Evolutionary conservation across 805 yeast genomes (phyloP).

Genomic region (Metschnikowia cerradonensis): DNA sequence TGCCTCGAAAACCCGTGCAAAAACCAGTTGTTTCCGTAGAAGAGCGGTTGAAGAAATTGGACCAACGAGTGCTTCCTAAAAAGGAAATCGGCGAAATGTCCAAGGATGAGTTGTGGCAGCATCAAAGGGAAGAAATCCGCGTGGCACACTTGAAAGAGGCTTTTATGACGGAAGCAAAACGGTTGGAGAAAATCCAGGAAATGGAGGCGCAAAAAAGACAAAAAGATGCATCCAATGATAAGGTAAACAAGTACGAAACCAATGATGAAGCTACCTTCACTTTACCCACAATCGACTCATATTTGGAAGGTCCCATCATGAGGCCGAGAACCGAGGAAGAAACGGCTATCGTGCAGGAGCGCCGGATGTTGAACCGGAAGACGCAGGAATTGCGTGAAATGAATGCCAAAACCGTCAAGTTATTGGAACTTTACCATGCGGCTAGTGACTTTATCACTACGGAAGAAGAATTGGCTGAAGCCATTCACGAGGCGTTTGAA

Average conservation of each 20-base stretch:
- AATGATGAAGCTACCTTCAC: conserved; percentile 60
- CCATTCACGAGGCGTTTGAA: conserved; percentile 57
- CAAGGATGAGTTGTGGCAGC: conserved; percentile 42
- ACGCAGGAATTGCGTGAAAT: conserved; percentile 48
- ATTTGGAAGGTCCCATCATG: conserved; percentile 66
- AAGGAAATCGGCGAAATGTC: conserved; percentile 31
- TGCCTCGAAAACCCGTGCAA: conserved; percentile 51
- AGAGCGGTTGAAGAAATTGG: conserved; percentile 53
- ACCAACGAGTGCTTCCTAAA: conserved; percentile 33
- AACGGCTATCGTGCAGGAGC: conserved; percentile 48
- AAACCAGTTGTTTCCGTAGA: conserved; percentile 56
- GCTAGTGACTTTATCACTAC: conserved; percentile 67
- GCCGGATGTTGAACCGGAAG: conserved; percentile 65
- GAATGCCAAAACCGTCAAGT: conserved; percentile 49
- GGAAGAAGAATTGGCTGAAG: conserved; percentile 57
- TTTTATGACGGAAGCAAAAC: conserved; percentile 49
- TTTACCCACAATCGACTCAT: conserved; percentile 71
- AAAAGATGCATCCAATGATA: conserved; percentile 22
- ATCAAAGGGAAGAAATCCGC: conserved; percentile 60
- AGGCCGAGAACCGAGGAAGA: conserved; percentile 73
- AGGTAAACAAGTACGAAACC: conserved; percentile 33
- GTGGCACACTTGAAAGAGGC: conserved; percentile 67
- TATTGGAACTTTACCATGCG: conserved; percentile 70
- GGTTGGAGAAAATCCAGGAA: conserved; percentile 38
- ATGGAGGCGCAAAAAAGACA: conserved; percentile 26